Base-by-base conservation (phyloP, 129 eudicot species). In the Chrysanthemum seticuspe region DNA sequence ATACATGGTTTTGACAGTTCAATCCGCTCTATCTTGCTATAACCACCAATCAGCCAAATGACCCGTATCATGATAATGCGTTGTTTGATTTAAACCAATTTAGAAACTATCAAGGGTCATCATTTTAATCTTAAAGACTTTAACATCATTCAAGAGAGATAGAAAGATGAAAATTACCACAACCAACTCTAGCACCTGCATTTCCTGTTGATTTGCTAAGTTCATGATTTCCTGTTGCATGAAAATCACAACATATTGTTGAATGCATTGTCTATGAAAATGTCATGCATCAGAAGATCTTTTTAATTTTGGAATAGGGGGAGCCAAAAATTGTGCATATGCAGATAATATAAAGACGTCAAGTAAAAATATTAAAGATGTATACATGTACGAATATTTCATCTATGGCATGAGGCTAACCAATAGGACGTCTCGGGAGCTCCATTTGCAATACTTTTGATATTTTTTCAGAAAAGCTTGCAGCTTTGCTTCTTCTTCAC, bases 111-210 rank as follows among this genome's bases (percentile, higher is more conserved):
- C 25, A 0, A 11, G 62, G 10, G 23, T 14, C 5, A 0, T n/a
- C 13, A 23, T 58, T 15, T 40, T 13, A 47, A 58, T 67, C 8
- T n/a, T 23, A 23, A 23, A 23, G 25, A 23, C 25, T 0, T 66
- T 23, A 44, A 47, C 23, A 44, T 51, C 36, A 25, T 34, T 59
- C 0, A 11, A 3, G 29, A 3, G 10, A 70, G 31, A 57, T 59
- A 68, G 62, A 61, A 27, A 68, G 72, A 78, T 36, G 58, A 58
- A 52, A 74, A 62, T 84, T 90, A 94, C 97, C 99, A 60, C 99
- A 90, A 62, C 91, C 99, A 77, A 94, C 93, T 81, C 99, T 90
- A 47, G 97, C 99, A 83, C 99, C 97, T 5, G 99, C 99, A 74
- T 94, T 94, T 47, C 97, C 97, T 0, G 99, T 94, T 66, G 93